Conservation (phyloP, 805 yeast genomes). For the Sugiyamaella americana region DNA sequence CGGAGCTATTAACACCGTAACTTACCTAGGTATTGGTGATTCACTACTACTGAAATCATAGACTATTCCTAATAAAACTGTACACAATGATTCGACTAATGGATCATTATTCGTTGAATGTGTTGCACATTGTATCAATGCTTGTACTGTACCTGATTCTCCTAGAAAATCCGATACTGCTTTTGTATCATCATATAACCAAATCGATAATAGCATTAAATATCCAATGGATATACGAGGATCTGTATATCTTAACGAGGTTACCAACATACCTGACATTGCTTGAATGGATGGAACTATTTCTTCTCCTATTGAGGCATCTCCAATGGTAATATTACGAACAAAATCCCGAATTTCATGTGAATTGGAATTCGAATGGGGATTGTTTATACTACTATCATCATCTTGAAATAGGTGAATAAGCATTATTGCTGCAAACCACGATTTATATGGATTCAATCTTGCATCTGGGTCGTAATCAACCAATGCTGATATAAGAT, state of each 20-base stretch:
- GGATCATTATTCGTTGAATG: slow-evolving; percentile 46
- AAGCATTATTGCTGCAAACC: slow-evolving; percentile 73
- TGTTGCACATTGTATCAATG: slow-evolving; percentile 61
- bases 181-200: slow-evolving; percentile 71
- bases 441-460: slow-evolving; percentile 77
- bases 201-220: slow-evolving; percentile 60
- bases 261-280: slow-evolving; percentile 63
- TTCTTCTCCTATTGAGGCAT: slow-evolving; percentile 51
- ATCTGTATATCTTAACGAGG: slow-evolving; percentile 55
- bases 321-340: slow-evolving; percentile 50
- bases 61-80: slow-evolving; percentile 64
- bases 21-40: slow-evolving; percentile 42
- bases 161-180: slow-evolving; percentile 72
- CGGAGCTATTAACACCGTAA: too few relatives aligned
- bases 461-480: slow-evolving; percentile 68
- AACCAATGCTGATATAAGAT: slow-evolving; percentile 62
- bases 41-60: slow-evolving; percentile 65
- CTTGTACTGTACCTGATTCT: slow-evolving; percentile 59
- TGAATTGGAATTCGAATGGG: slow-evolving; percentile 2
- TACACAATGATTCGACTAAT: slow-evolving; percentile 65
- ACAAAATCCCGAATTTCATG: slow-evolving; percentile 33
- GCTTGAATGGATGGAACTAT: slow-evolving; percentile 67
- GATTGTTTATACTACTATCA: neutral
- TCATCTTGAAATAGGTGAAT: slow-evolving; percentile 54
- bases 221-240: slow-evolving; percentile 75